These are phyloP conservation scores for Rosa lucieae DNA, from an alignment of 306 rosid genomes.

Conservation along the genomic window DNA sequence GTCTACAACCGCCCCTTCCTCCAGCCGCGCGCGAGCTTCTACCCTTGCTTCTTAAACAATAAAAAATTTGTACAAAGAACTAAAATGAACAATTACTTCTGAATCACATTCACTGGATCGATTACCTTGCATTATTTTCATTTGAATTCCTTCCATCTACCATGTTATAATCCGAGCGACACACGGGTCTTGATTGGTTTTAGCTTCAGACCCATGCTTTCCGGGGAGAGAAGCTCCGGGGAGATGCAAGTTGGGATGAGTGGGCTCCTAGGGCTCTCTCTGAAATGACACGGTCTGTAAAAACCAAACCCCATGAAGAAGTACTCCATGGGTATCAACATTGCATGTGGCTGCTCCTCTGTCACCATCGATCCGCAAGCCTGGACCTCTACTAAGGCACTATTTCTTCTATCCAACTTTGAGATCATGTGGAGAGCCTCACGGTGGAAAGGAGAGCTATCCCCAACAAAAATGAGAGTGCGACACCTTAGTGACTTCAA, in stretches of 20 bases:
- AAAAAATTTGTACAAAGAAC: conserved; percentile 21
- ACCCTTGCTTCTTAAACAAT: conserved; percentile 20
- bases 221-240: conserved; percentile 91
- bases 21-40: conserved; percentile 14
- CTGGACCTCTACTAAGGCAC: conserved; percentile 91
- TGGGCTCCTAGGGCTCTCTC: conserved; percentile 82
- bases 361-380: conserved; percentile 96
- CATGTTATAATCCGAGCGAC: conserved; percentile 35
- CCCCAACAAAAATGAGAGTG: conserved; percentile 83
- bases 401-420: conserved; percentile 66
- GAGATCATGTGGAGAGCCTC: conserved; percentile 83
- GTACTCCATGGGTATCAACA: conserved; percentile 87
- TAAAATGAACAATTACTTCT: conserved; percentile 2
- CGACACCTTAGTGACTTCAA: conserved; percentile 68
- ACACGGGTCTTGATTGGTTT: conserved; percentile 87
- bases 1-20: conserved; percentile 45
- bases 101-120: conserved; percentile 23
- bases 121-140: conserved; percentile 10
- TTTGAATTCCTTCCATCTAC: conserved; percentile 3
- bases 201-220: conserved; percentile 92
- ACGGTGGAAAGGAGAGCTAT: conserved; percentile 82
- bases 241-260: conserved; percentile 82
- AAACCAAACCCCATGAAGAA: conserved; percentile 85
- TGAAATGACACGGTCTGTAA: conserved; percentile 60
- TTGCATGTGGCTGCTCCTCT: conserved; percentile 95